Conservation (phyloP, 2,329 filamentous ascomycete genomes). For the Aspergillus candidus region DNA sequence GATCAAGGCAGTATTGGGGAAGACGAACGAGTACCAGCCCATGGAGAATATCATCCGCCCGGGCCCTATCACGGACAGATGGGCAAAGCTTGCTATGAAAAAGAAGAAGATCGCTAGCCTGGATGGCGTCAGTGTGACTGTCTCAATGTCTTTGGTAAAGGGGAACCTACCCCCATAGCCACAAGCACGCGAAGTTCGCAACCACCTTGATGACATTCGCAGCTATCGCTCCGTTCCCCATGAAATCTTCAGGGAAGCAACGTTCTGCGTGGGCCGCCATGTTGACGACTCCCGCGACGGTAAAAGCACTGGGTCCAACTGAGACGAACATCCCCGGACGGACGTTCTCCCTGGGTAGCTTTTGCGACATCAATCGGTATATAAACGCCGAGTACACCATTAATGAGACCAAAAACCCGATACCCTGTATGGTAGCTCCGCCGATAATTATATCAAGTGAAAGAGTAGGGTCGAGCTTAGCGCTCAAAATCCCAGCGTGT, state of each 20-base stretch:
- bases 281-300: slow-evolving; percentile 53
- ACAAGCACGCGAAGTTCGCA: slow-evolving; percentile 62
- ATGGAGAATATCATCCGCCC: slow-evolving; percentile 68
- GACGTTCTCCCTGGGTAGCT: slow-evolving; percentile 67
- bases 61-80: slow-evolving; percentile 60
- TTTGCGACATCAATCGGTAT: slow-evolving; percentile 83
- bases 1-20: slow-evolving; percentile 69
- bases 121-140: slow-evolving; percentile 8
- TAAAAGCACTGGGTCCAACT: slow-evolving; percentile 69
- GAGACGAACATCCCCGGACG: slow-evolving; percentile 81
- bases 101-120: slow-evolving; percentile 78
- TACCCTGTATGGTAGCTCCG: slow-evolving; percentile 57
- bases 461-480: slow-evolving; percentile 38
- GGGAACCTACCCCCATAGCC: slow-evolving; percentile 61
- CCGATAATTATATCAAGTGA: slow-evolving; percentile 54
- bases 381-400: slow-evolving; percentile 83
- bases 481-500: slow-evolving; percentile 57
- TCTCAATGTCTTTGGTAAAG: not conserved
- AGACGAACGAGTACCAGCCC: slow-evolving; percentile 80
- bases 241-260: slow-evolving; percentile 48
- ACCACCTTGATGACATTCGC: slow-evolving; percentile 51
- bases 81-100: slow-evolving; percentile 67
- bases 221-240: slow-evolving; percentile 51
- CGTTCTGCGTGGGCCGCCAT: slow-evolving; percentile 50
- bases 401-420: slow-evolving; percentile 59